A percentile compares a stretch with the other conserved stretches of the same genome.
Conservation (phyloP, 345 rosid genomes). For the Populus tremula region DNA sequence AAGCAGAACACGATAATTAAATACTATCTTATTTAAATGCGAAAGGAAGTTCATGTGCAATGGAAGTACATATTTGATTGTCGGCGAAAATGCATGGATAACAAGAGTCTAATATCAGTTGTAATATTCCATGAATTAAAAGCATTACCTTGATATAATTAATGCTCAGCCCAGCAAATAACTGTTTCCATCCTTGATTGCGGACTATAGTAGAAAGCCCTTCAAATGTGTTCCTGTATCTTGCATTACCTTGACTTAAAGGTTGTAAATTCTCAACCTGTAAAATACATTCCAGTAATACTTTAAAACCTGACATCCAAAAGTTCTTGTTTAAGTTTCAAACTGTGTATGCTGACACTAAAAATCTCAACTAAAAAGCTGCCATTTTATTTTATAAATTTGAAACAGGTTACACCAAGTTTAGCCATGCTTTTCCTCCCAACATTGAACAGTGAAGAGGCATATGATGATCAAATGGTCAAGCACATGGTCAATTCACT, state of each 20-base stretch:
- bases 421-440: not conserved
- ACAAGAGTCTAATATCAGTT: not conserved
- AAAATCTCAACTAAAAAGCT: not conserved
- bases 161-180: slow-evolving; percentile 94
- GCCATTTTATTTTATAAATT: not conserved
- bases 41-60: too few species aligned
- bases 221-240: slow-evolving; percentile 64
- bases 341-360: not conserved
- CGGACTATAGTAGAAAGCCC: slow-evolving; percentile 64
- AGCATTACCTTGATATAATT: slow-evolving; percentile 77
- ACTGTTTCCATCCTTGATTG: slow-evolving; percentile 89
- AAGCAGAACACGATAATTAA: too few species aligned
- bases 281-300: slow-evolving; percentile 12
- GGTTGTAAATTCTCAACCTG: slow-evolving; percentile 80
- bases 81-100: not conserved
- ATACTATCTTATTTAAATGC: too few species aligned
- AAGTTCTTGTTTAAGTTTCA: not conserved
- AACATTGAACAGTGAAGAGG: not conserved
- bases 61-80: too few species aligned
- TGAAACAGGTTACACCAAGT: not conserved
- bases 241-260: slow-evolving; percentile 40
- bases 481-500: not conserved
- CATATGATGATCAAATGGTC: not conserved
- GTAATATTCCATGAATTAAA: not conserved
- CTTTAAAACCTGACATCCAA: not conserved